These are phyloP conservation scores for Stachybotrys chlorohalonatus DNA, from an alignment of 2,329 filamentous ascomycete genomes.

Conservation along the genomic window DNA sequence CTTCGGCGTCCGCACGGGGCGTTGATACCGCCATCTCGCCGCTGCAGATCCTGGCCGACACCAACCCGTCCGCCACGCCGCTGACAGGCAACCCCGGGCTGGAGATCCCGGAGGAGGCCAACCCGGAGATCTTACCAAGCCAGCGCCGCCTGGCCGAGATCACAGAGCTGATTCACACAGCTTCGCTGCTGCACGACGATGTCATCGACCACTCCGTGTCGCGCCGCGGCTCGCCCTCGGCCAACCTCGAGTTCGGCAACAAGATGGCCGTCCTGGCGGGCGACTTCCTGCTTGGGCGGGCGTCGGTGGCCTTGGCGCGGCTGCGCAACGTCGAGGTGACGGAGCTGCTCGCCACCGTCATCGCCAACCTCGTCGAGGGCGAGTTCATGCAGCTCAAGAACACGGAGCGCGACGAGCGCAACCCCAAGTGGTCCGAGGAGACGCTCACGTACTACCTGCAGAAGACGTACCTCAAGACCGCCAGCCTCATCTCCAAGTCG, in stretches of 20 bases:
- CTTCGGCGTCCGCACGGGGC: constrained; percentile 19
- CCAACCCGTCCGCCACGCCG: constrained; percentile 57
- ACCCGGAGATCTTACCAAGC: constrained; percentile 74
- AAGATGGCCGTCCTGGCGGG: constrained; percentile 98
- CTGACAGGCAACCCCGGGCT: constrained; percentile 28
- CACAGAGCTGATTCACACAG: constrained; percentile 93
- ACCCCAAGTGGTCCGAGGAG: constrained; percentile 79
- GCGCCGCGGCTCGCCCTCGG: constrained; percentile 74
- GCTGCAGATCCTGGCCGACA: constrained; percentile 58
- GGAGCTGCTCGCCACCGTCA: constrained; percentile 89
- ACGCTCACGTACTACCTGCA: constrained; percentile 89
- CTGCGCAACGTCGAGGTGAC: constrained; percentile 89
- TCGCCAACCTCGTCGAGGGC: constrained; percentile 94
- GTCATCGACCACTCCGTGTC: constrained; percentile 91
- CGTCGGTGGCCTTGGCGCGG: constrained; percentile 85
- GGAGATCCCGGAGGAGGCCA: constrained; percentile 25
- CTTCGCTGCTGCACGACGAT: constrained; percentile 93
- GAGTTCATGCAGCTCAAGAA: constrained; percentile 99
- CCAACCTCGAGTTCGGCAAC: constrained; percentile 94
- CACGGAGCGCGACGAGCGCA: constrained; percentile 77
- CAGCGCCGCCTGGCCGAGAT: constrained; percentile 92
- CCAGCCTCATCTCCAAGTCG: constrained; percentile 90
- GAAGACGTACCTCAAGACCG: constrained; percentile 97
- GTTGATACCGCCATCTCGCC: constrained; percentile 50
- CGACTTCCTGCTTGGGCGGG: constrained; percentile 89